A percentile compares a stretch with the other conserved stretches of the same genome.
phyloP scores from a whole-genome alignment of 345 rosid species.

The Trapa bicornis region DNA sequence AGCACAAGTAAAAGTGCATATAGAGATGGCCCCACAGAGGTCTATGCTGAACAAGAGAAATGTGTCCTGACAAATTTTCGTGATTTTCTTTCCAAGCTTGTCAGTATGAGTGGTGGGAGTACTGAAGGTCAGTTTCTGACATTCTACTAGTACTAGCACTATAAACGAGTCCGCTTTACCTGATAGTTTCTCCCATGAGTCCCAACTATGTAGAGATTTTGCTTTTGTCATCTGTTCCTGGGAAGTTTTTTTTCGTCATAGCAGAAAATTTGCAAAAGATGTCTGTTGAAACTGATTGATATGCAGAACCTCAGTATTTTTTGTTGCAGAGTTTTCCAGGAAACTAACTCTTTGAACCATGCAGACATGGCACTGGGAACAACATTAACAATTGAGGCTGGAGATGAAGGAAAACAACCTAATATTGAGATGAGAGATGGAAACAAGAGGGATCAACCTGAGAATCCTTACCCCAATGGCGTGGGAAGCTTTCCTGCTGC shows the following conservation, averaged over 20 bases:
- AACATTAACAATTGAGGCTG: constrained; percentile 10
- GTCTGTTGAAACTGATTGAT: no score
- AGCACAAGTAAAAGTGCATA: constrained; percentile 10
- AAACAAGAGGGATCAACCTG: constrained; percentile 4
- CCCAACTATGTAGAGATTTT: no score
- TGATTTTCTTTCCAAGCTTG: constrained; percentile 40
- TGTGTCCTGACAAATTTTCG: constrained; percentile 33
- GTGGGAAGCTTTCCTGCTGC: neutral
- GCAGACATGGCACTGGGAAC: constrained; percentile 25
- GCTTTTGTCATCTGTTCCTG: no score
- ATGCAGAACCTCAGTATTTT: neutral
- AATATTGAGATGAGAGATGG: constrained; percentile 12
- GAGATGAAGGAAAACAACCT: constrained; percentile 10
- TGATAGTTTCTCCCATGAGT: neutral
- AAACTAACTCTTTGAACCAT: constrained; percentile 2
- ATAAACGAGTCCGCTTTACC: neutral
- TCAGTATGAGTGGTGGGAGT: constrained; percentile 10
- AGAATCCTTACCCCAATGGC: constrained; percentile 7
- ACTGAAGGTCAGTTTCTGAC: constrained; percentile 28
- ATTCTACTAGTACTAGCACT: neutral
- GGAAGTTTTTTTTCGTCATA: no score
- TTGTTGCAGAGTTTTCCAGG: neutral
- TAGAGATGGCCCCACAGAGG: constrained; percentile 18
- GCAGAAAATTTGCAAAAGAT: no score
- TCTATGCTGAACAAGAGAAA: constrained; percentile 44